Evolutionary conservation across 192 early-diverging fungal genomes (phyloP).

Genomic region (Ambispora gerdemannii): DNA sequence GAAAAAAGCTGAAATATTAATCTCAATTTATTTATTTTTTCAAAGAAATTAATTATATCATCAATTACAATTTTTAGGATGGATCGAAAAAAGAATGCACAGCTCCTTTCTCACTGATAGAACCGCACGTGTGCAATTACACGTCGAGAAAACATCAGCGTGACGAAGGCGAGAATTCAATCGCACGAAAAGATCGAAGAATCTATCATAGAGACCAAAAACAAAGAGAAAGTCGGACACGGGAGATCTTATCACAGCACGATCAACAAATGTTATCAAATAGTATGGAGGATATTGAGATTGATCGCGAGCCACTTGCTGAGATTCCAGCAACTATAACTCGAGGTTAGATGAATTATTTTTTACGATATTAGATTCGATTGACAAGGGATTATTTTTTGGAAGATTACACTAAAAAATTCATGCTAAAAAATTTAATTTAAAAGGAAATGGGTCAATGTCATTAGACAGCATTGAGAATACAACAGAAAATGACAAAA

Average conservation of each 20-base stretch:
- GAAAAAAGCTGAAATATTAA: not conserved
- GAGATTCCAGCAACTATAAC: slow-evolving; percentile 34
- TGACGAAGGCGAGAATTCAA: slow-evolving; percentile 35
- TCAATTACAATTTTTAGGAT: slow-evolving; percentile 50
- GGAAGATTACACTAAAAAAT: no score
- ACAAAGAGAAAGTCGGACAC: slow-evolving; percentile 48
- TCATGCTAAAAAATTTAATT: no score
- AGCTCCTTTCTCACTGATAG: slow-evolving; percentile 66
- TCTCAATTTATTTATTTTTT: not conserved
- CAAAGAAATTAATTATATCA: not conserved
- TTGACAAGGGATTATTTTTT: no score
- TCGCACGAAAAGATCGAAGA: slow-evolving; percentile 49
- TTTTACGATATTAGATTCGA: no score
- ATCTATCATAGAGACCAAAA: slow-evolving; percentile 45
- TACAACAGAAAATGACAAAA: no score
- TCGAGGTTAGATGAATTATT: slow-evolving; percentile 33
- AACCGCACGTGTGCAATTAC: slow-evolving; percentile 63
- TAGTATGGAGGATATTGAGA: slow-evolving; percentile 35
- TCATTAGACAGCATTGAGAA: no score
- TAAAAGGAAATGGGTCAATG: no score
- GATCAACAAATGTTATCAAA: slow-evolving; percentile 25
- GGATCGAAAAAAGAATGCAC: slow-evolving; percentile 71
- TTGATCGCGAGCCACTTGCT: slow-evolving; percentile 37
- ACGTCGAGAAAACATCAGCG: slow-evolving; percentile 42
- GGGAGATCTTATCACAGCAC: slow-evolving; percentile 34